A percentile compares a stretch with the other conserved stretches of the same genome.
Evolutionary conservation across 306 rosid genomes (phyloP).

Genomic region (Pyrus communis): DNA sequence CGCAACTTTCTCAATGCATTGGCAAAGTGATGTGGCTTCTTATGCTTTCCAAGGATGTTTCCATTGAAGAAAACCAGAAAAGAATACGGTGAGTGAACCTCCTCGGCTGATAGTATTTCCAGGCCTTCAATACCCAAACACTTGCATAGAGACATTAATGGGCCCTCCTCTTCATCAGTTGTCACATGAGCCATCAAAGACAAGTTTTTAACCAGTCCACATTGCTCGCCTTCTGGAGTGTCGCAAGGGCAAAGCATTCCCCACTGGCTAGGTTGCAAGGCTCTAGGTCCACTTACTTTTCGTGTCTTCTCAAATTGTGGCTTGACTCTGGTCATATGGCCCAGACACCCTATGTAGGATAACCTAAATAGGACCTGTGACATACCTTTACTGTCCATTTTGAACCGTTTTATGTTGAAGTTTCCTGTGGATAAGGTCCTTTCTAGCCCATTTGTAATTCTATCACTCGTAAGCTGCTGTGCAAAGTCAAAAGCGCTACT

Average conservation of each 20-base stretch:
- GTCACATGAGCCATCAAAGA: conserved; percentile 98
- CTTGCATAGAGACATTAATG: conserved; percentile 61
- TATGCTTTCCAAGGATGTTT: conserved; percentile 86
- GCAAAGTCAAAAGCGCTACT: conserved; percentile 51
- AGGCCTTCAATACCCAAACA: conserved; percentile 70
- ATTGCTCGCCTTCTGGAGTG: conserved; percentile 95
- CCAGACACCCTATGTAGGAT: conserved; percentile 66
- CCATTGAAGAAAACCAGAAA: conserved; percentile 87
- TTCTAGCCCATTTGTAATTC: conserved; percentile 58
- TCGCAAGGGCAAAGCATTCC: conserved; percentile 99
- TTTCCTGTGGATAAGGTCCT: conserved; percentile 89
- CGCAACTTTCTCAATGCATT: conserved; percentile 66
- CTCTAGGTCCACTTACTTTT: conserved; percentile 91
- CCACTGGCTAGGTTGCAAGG: conserved; percentile 99
- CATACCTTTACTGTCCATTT: conserved; percentile 83
- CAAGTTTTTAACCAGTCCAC: conserved; percentile 91
- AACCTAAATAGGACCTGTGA: conserved; percentile 88
- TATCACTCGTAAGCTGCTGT: conserved; percentile 23
- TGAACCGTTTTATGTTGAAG: conserved; percentile 71
- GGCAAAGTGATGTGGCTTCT: conserved; percentile 77
- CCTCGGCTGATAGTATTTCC: conserved; percentile 79
- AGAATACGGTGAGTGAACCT: conserved; percentile 81
- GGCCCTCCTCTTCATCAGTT: conserved; percentile 82
- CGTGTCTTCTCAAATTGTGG: conserved; percentile 97
- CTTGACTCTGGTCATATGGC: conserved; percentile 81